Percentiles rank a stretch among this genome's conserved stretches.
phyloP scores from a whole-genome alignment of 2,329 filamentous ascomycete genomes.

The Colletotrichum scovillei region DNA sequence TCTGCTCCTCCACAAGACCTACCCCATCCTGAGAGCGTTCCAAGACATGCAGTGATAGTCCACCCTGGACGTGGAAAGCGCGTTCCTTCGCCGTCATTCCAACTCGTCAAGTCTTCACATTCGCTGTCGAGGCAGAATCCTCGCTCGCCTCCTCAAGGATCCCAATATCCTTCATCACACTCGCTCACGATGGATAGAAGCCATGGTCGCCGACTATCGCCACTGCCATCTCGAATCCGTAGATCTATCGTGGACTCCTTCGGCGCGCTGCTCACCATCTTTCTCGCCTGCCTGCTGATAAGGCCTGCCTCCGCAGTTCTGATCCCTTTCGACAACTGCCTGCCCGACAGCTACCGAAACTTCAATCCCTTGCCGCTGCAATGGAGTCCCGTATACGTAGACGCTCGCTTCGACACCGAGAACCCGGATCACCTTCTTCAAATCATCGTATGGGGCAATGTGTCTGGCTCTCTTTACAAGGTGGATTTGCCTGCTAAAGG shows the following conservation, averaged over 20 bases:
- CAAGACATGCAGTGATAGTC: conserved; percentile 30
- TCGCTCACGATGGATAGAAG: conserved; percentile 16
- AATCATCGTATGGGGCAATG: conserved; percentile 90
- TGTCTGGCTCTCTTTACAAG: conserved; percentile 75
- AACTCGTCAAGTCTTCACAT: conserved; percentile 30
- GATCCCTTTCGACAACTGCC: conserved; percentile 87
- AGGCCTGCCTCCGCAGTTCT: conserved; percentile 70
- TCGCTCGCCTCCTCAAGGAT: conserved; percentile 21
- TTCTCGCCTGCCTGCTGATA: conserved; percentile 52
- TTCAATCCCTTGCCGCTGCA: conserved; percentile 65
- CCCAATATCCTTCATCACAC: background rate
- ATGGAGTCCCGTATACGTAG: conserved; percentile 80
- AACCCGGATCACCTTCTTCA: conserved; percentile 73
- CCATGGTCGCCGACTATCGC: background rate
- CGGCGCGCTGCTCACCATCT: conserved; percentile 48
- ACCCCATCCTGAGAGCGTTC: conserved; percentile 10
- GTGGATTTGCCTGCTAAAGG: conserved; percentile 69
- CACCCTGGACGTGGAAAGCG: conserved; percentile 31
- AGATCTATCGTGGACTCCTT: conserved; percentile 10
- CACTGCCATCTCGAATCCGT: background rate
- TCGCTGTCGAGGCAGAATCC: conserved; percentile 12
- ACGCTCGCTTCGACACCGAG: conserved; percentile 77
- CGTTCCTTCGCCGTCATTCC: conserved; percentile 30
- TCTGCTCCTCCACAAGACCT: conserved; percentile 19
- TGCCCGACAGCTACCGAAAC: conserved; percentile 70